Percentiles rank a stretch among this genome's conserved stretches.
phyloP scores from a whole-genome alignment of 768 basidiomycete species.

The Amanita fuliginea region DNA sequence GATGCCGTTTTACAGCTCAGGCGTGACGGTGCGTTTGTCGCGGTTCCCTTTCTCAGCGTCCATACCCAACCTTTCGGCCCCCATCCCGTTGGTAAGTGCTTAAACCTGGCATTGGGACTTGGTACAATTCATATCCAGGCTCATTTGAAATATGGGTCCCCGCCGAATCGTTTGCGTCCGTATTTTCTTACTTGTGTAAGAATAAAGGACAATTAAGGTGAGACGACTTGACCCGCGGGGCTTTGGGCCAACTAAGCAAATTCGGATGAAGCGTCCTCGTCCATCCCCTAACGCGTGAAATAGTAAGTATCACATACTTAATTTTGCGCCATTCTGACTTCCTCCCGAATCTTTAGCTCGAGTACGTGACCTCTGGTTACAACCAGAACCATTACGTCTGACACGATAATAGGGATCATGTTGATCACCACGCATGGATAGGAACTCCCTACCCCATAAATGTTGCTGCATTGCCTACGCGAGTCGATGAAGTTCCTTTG shows the following conservation, averaged over 20 bases:
- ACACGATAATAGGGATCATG: slow-evolving; percentile 47
- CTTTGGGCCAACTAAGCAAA: not conserved
- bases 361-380: slow-evolving; percentile 18
- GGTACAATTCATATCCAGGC: slow-evolving; percentile 26
- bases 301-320: slow-evolving; percentile 29
- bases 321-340: not conserved
- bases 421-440: slow-evolving; percentile 61
- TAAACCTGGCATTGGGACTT: not conserved
- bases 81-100: slow-evolving; percentile 57
- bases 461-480: slow-evolving; percentile 41
- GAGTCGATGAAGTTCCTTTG: slow-evolving; percentile 41
- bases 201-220: slow-evolving; percentile 64
- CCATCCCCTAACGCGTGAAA: slow-evolving; percentile 63
- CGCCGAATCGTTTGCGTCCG: slow-evolving; percentile 57
- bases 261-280: slow-evolving; percentile 45
- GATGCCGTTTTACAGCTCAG: slow-evolving; percentile 64
- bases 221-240: not conserved
- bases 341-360: slow-evolving; percentile 24
- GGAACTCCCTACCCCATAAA: slow-evolving; percentile 63
- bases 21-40: slow-evolving; percentile 69
- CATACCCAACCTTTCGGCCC: slow-evolving; percentile 62
- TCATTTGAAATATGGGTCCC: slow-evolving; percentile 81
- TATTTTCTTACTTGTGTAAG: slow-evolving; percentile 68
- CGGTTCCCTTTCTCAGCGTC: slow-evolving; percentile 65
- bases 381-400: not conserved